Evolutionary conservation across 1,139 yeast genomes (phyloP).

Genomic region (Candida sp.): DNA sequence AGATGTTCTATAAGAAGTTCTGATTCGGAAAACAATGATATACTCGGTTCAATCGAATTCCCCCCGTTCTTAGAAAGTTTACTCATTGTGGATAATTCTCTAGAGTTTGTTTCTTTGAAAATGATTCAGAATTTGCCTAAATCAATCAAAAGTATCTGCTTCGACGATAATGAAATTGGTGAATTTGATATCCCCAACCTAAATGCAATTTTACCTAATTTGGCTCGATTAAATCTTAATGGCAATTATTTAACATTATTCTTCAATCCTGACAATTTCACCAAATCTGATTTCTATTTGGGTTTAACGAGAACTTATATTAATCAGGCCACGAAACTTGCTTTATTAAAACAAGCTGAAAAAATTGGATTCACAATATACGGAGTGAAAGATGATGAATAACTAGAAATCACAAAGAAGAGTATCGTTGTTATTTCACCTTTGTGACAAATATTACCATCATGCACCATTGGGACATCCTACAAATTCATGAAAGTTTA

Average conservation of each 20-base stretch:
- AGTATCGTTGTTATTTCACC: too few relatives aligned
- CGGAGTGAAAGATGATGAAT: not conserved
- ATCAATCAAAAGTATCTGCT: conserved; percentile 18
- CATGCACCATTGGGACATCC: too few relatives aligned
- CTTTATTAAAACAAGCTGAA: not conserved
- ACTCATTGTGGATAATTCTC: conserved; percentile 23
- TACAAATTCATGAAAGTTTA: too few relatives aligned
- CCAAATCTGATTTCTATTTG: conserved; percentile 4
- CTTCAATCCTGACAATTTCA: conserved; percentile 12
- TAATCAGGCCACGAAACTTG: not conserved
- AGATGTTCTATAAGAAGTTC: conserved; percentile 22
- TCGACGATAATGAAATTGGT: conserved; percentile 11
- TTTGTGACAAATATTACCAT: too few relatives aligned
- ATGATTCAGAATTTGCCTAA: conserved; percentile 27
- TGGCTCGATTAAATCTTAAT: conserved; percentile 12
- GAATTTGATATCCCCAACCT: conserved; percentile 5
- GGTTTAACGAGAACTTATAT: not conserved
- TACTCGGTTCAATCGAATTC: conserved; percentile 24
- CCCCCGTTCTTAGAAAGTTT: conserved; percentile 24
- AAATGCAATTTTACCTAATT: conserved; percentile 13
- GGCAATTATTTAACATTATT: conserved; percentile 11
- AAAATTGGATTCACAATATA: not conserved
- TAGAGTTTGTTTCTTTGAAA: conserved; percentile 16
- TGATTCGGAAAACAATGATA: conserved; percentile 15
- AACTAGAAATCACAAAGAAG: too few relatives aligned